Evolutionary conservation across 1,284 basidiomycete genomes (phyloP).

Genomic region (Ustilago cynodontis): DNA sequence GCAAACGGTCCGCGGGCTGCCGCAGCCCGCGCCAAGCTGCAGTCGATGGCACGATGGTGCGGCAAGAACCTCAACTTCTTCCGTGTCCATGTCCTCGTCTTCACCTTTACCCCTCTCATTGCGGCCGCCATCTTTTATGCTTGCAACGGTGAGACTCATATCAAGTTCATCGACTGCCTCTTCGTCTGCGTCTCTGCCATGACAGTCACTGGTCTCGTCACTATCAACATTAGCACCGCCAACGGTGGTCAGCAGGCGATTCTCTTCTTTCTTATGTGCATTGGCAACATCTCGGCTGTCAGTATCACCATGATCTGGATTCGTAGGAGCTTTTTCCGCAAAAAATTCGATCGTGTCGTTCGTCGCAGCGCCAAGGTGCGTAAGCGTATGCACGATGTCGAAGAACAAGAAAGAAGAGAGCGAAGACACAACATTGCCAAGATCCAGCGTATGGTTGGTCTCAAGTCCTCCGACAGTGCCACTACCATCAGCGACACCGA

Average conservation of each 20-base stretch:
- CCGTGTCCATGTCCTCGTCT: constrained; percentile 75
- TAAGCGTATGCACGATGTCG: constrained; percentile 66
- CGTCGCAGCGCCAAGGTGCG: constrained; percentile 53
- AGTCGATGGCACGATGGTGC: constrained; percentile 36
- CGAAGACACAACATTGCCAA: constrained; percentile 51
- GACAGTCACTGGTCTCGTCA: constrained; percentile 81
- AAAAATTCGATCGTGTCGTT: constrained; percentile 59
- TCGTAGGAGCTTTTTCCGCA: constrained; percentile 65
- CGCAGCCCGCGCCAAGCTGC: constrained; percentile 14
- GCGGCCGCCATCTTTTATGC: constrained; percentile 78
- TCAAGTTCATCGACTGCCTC: constrained; percentile 79
- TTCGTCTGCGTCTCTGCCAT: constrained; percentile 82
- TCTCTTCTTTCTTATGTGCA: constrained; percentile 71
- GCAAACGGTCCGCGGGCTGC: constrained; percentile 6
- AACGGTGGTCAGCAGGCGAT: constrained; percentile 83
- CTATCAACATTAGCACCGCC: constrained; percentile 79
- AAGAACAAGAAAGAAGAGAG: constrained; percentile 60
- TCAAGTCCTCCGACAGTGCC: constrained; percentile 46
- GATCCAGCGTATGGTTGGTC: constrained; percentile 57
- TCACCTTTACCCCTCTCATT: constrained; percentile 80
- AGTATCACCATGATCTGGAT: constrained; percentile 68
- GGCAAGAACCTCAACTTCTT: constrained; percentile 56
- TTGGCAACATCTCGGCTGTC: constrained; percentile 68
- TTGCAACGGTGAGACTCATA: constrained; percentile 64
- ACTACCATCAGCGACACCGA: constrained; percentile 46